Base-by-base conservation (phyloP, 1,284 basidiomycete genomes). In the Athelia sp. region DNA sequence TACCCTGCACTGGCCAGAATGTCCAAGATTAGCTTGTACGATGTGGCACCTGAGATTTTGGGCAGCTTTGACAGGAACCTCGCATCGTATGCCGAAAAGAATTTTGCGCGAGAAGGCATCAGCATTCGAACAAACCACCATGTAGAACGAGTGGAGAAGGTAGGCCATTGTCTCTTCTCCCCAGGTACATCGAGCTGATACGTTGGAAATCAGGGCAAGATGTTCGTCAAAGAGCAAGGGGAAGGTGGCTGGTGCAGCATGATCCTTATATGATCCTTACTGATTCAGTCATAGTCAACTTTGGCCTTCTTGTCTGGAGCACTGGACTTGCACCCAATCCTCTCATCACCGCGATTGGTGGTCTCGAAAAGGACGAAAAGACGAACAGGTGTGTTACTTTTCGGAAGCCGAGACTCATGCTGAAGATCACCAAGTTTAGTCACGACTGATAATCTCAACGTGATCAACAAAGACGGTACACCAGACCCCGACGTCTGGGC, bases 231-330 rank as follows among this genome's bases (percentile, higher is more conserved):
- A 26, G 43, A 44, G 43, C 18, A 21, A 26, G 43, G 43, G 24
- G 24, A 85, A 70, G 76, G 77, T 70, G n/a, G n/a, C n/a, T 46
- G 19, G 31, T 11, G 11, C 11, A 11, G 11, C 32, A 11, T 17
- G 11, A 17, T 45, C 13, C 29, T 57, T 51, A 53, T 32, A 53
- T 0, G 43, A 48, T 11, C 29, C 29, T 4, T 40, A 23, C 17
- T 22, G n/a, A n/a, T n/a, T n/a, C n/a, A n/a, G n/a, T n/a, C 46
- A 2, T 50, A 87, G 87, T 90, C 22, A 82, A 81, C 13, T 90
- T 86, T 61, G 91, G 91, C 14, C 70, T 93, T 34, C 76, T 92
- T 4, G 90, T 95, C 17, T 93, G 92, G 93, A 86, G 82, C 56
- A 93, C 91, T 3, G 90, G 90, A 2, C 73, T 94, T 8, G 78